phyloP scores from a whole-genome alignment of 2,329 filamentous ascomycete species.

The Cylindrodendrum hubeiense region DNA sequence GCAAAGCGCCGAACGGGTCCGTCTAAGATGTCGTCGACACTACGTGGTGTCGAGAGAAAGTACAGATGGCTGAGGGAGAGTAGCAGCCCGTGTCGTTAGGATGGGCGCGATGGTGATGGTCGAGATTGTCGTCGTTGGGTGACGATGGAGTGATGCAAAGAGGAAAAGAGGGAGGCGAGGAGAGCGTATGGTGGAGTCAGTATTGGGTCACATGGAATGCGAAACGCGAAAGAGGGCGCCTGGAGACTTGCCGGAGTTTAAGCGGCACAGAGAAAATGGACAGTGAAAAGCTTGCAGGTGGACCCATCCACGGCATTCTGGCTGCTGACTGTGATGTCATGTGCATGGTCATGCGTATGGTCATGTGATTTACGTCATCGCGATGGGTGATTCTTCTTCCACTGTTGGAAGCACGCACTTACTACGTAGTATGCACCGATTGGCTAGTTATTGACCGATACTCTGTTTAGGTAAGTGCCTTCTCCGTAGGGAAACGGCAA shows the following conservation, averaged over 20 bases:
- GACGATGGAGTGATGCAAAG: conserved; percentile 33
- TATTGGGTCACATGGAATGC: conserved; percentile 31
- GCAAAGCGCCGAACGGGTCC: conserved; percentile 27
- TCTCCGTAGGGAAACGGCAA: not conserved
- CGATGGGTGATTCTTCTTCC: not conserved
- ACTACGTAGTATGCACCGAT: not conserved
- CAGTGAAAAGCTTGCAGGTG: not conserved
- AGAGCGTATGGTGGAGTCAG: conserved; percentile 37
- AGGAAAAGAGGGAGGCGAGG: conserved; percentile 30
- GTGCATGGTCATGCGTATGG: not conserved
- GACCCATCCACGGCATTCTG: not conserved
- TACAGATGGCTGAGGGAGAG: conserved; percentile 27
- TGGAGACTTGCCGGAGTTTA: conserved; percentile 12
- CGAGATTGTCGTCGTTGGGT: conserved; percentile 30
- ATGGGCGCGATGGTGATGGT: conserved; percentile 35
- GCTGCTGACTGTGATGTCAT: not conserved
- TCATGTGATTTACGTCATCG: conserved; percentile 3
- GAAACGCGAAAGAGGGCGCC: conserved; percentile 12
- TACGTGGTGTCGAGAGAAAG: conserved; percentile 29
- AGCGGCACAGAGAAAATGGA: not conserved
- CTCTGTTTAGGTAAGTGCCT: not conserved
- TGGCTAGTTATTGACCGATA: not conserved
- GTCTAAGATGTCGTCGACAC: conserved; percentile 35
- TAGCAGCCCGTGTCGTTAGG: conserved; percentile 25
- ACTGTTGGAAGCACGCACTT: not conserved